Base-by-base conservation (phyloP, 371 early-diverging fungal species). In the Mucor ambiguus region DNA sequence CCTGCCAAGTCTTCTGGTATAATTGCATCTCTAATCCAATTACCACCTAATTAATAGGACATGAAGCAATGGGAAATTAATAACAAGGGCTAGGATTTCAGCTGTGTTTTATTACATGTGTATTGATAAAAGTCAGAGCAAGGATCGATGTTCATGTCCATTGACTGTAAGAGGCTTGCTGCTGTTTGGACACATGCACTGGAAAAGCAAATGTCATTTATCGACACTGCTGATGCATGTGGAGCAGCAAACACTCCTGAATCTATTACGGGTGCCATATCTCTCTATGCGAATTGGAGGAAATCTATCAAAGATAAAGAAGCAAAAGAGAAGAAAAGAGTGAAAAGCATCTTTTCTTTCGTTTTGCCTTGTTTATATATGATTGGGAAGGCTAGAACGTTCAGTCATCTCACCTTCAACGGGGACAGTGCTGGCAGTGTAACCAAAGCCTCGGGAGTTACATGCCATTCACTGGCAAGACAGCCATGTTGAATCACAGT, bases 1-100 rank as follows among this genome's bases (percentile, higher is more conserved):
- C 80, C 68, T 24, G 78, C 64, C 58, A 85, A 71, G 54, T 84
- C 79, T 14, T 75, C 78, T 1, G 88, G 87, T 26, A 88, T 81
- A 16, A 73, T 67, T 14, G 78, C 58, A 0, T 65, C 48, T 54
- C 74, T 64, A 29, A 71, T 60, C 78, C 86, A 87, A 37, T 70
- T 75, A 26, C 86, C 85, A 63, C 88, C 86, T 86, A 57, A 12
- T 37, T 43, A 46, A 26, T 46, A 26, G n/a, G 11, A 43, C 56
- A 32, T 8, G 12, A 32, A 37, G 16, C 22, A 46, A 22, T 20
- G 22, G 41, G 20, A 46, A 46, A 46, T 44, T 61, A 16, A 28
- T 60, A 30, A 0, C 41, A 5, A 18, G 18, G 6, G 6, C 18
- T 18, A 18, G 6, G 41, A 16, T 41, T 41, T 16, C 12, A 35